Base-by-base conservation (phyloP, 2,329 filamentous ascomycete genomes). In the Penicillium sp. region DNA sequence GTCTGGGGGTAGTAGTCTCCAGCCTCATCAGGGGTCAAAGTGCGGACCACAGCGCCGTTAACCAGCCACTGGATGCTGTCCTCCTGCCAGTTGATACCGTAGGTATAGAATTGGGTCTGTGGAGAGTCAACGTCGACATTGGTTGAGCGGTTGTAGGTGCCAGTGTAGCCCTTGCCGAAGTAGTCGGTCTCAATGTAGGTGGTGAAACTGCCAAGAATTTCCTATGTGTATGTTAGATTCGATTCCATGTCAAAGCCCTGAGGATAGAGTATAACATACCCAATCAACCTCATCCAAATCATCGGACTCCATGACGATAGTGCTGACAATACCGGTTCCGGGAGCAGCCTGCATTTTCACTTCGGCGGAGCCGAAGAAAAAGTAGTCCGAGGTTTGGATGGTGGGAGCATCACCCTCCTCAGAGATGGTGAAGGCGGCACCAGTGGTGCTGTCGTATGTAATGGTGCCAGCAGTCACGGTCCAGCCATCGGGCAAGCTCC, bases 351-450 rank as follows among this genome's bases (percentile, higher is more conserved):
- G 91, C 80, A 97, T 82, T 51, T 84, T 86, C 62, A 96, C 83
- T 62, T 94, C 88, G 68, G 96, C 87, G 61, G 87, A 88, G 65
- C 94, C 94, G 71, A 96, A 99, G 90, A 97, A 96, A 78, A 99
- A 95, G 80, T 96, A 97, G 81, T 95, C 97, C 66, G 92, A 83
- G 61, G 91, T 95, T 62, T 83, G 81, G 58, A 99, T 83, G 70
- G 92, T 91, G 0, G 94, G 94, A 2, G 92, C 85, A 68, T 97
- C 89, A 62, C 93, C 91, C 50, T 85, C 80, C 70, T 86, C 77
- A 48, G 82, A 75, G 57, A 99, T 86, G 28, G 89, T 91, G 73
- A 99, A 96, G 42, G 83, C 84, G 24, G 84, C 92, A 64, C 94
- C 94, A 67, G 91, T 81, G 65, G 86, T 84, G 84, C 87, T 92